Evolutionary conservation across 305 asterid genomes (phyloP).

Genomic region (Solanum chacoense): DNA sequence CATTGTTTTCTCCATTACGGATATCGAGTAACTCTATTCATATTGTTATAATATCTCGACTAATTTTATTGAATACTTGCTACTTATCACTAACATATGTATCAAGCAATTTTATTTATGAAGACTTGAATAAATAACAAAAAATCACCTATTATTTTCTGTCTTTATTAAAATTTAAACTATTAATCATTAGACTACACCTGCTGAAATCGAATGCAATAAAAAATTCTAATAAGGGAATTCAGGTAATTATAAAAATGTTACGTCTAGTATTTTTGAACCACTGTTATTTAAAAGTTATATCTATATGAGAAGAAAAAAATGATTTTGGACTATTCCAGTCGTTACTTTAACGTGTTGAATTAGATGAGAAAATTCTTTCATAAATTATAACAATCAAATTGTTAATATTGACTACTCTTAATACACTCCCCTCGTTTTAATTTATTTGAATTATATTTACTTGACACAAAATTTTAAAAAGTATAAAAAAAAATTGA

Average conservation of each 20-base stretch:
- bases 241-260: not conserved
- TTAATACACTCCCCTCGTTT: not conserved
- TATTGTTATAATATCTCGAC: rapidly evolving
- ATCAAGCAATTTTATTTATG: rapidly evolving
- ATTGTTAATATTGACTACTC: not conserved
- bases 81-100: not conserved
- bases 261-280: not conserved
- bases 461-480: not conserved
- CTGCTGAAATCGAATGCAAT: not conserved
- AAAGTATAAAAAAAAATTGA: no score
- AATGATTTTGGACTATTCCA: not conserved
- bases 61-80: not conserved
- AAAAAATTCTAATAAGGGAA: not conserved
- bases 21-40: not conserved
- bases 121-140: not conserved
- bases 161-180: not conserved
- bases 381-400: not conserved
- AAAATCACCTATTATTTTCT: rapidly evolving
- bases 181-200: not conserved
- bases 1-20: not conserved
- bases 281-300: not conserved
- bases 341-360: not conserved
- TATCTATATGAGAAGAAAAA: not conserved
- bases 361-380: not conserved
- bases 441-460: no score